phyloP scores from a whole-genome alignment of 2,329 filamentous ascomycete genomes.

The Neurospora sp. region DNA sequence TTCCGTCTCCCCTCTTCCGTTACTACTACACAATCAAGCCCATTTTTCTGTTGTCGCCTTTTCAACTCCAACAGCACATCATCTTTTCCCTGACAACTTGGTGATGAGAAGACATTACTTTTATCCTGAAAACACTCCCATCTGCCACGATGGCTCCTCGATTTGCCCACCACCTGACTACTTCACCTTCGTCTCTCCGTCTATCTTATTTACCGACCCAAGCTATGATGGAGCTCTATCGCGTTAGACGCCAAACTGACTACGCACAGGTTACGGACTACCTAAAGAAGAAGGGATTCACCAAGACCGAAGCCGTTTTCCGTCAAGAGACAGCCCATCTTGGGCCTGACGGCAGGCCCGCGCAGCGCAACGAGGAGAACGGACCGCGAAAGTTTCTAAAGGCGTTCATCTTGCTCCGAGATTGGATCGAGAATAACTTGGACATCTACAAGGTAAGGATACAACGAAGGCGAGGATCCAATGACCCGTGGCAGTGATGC shows the following conservation, averaged over 20 bases:
- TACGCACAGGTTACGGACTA: constrained; percentile 70
- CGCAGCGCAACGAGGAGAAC: constrained; percentile 54
- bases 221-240: neutral
- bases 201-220: neutral
- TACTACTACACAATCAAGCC: neutral
- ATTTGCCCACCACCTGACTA: neutral
- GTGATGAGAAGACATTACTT: neutral
- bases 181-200: neutral
- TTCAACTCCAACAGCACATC: neutral
- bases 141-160: neutral
- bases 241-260: neutral
- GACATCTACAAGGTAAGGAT: constrained; percentile 77
- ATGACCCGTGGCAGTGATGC: neutral
- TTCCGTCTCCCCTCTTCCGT: neutral
- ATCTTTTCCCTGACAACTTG: neutral
- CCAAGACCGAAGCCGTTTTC: constrained; percentile 82
- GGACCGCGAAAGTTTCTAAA: constrained; percentile 70
- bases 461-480: constrained; percentile 4
- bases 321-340: constrained; percentile 81
- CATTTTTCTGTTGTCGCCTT: neutral
- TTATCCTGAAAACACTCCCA: neutral
- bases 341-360: constrained; percentile 69
- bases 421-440: constrained; percentile 85
- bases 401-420: constrained; percentile 62
- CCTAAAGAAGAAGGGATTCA: constrained; percentile 89